phyloP scores from a whole-genome alignment of 257 asterid genomes.

The Dorcoceras hygrometricum region DNA sequence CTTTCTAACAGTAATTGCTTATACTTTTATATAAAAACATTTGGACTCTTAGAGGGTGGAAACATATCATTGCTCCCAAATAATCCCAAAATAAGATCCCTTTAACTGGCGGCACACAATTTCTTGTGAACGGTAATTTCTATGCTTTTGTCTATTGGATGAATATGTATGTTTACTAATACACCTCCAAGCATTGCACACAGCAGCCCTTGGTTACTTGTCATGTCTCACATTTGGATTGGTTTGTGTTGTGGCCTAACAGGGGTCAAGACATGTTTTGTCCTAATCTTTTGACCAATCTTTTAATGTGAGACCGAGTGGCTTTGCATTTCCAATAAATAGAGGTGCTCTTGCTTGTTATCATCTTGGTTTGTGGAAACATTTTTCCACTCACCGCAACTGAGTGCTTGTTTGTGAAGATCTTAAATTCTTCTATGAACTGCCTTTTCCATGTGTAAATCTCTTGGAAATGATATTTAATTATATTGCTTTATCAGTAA shows the following conservation, averaged over 20 bases:
- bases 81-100: background rate
- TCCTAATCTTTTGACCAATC: background rate
- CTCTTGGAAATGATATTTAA: background rate
- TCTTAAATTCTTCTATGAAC: background rate
- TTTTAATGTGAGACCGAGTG: background rate
- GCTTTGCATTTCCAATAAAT: background rate
- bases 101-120: background rate
- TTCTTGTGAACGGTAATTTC: background rate
- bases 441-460: background rate
- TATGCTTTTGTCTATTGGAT: background rate
- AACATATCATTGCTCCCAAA: background rate
- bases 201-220: background rate
- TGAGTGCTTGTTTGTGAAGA: background rate
- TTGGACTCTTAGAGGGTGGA: background rate
- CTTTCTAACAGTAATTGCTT: background rate
- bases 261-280: background rate
- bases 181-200: background rate
- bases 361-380: background rate
- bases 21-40: no score
- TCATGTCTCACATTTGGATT: background rate
- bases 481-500: no score
- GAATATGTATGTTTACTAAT: background rate
- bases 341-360: background rate
- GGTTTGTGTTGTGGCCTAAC: background rate
- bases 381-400: background rate